Conservation (phyloP, 495 filamentous ascomycete genomes). For the Aspergillus campestris region DNA sequence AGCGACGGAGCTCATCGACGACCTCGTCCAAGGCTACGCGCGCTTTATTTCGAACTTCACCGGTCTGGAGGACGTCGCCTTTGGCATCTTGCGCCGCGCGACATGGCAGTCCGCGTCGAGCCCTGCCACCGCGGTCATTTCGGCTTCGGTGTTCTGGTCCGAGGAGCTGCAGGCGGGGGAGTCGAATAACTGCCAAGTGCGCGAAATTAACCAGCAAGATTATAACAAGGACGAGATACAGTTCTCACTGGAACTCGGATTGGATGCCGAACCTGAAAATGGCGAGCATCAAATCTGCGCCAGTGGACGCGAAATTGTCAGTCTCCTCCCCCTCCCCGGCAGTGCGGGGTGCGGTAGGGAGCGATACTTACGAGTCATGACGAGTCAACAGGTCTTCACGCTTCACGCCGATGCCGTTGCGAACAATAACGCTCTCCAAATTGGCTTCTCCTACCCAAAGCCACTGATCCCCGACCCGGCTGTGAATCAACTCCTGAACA, state of each 20-base stretch:
- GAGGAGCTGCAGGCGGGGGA: background rate
- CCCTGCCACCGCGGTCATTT: background rate
- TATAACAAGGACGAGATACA: constrained; percentile 13
- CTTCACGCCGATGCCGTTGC: constrained; percentile 2
- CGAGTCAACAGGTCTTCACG: constrained; percentile 8
- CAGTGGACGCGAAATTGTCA: constrained; percentile 3
- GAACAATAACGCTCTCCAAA: background rate
- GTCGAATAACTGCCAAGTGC: background rate
- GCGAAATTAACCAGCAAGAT: constrained; percentile 5
- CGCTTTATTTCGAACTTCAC: constrained; percentile 14
- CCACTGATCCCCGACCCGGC: constrained; percentile 12
- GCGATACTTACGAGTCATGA: background rate
- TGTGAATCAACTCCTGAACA: constrained; percentile 11
- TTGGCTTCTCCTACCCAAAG: constrained; percentile 14
- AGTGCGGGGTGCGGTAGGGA: background rate
- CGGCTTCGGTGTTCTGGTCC: constrained; percentile 6
- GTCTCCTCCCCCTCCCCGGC: background rate
- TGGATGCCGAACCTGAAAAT: constrained; percentile 7
- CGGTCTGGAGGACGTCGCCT: constrained; percentile 17
- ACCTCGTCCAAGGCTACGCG: constrained; percentile 13
- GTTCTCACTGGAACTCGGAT: constrained; percentile 13
- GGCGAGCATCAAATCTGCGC: background rate
- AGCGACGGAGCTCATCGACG: constrained; percentile 3
- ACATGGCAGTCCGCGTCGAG: constrained; percentile 1
- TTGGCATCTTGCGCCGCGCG: constrained; percentile 5